These are phyloP conservation scores for Teratosphaeria zuluensis DNA, from an alignment of 2,329 filamentous ascomycete genomes.

Conservation along the genomic window DNA sequence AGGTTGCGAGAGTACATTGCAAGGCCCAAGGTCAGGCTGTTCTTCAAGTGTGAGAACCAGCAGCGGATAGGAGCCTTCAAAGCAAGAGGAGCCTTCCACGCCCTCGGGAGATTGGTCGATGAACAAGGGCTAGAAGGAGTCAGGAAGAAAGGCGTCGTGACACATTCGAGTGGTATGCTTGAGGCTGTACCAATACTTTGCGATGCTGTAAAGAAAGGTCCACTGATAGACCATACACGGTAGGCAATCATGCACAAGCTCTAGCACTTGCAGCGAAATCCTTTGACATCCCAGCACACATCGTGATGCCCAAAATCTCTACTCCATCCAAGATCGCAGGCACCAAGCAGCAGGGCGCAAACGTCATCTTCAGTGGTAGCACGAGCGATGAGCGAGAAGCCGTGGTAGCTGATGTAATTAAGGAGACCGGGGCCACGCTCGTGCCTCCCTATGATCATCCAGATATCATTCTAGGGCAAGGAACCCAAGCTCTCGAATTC, in stretches of 20 bases:
- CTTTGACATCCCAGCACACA: constrained; percentile 66
- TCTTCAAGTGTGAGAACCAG: constrained; percentile 94
- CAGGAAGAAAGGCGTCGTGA: constrained; percentile 62
- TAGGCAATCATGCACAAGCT: constrained; percentile 91
- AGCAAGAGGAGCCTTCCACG: constrained; percentile 81
- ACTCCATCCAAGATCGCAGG: constrained; percentile 77
- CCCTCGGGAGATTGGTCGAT: constrained; percentile 60
- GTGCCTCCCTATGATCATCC: constrained; percentile 90
- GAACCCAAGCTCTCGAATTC: constrained; percentile 78
- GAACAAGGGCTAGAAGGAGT: constrained; percentile 50
- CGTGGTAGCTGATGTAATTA: constrained; percentile 58
- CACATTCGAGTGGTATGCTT: constrained; percentile 72
- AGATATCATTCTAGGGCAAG: constrained; percentile 85
- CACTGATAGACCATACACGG: not conserved
- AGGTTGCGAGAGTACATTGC: constrained; percentile 32
- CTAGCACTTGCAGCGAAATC: constrained; percentile 73
- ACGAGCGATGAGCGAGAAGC: constrained; percentile 75
- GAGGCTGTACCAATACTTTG: constrained; percentile 3
- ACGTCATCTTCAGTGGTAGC: constrained; percentile 70
- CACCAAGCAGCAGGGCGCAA: constrained; percentile 66
- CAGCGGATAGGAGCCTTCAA: constrained; percentile 92
- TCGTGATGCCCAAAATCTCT: constrained; percentile 85
- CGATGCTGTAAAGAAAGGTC: not conserved
- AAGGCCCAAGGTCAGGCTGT: constrained; percentile 59
- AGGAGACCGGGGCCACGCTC: constrained; percentile 63